These are phyloP conservation scores for Rhododendron vialii DNA, from an alignment of 148 eudicot species.

Conservation along the genomic window DNA sequence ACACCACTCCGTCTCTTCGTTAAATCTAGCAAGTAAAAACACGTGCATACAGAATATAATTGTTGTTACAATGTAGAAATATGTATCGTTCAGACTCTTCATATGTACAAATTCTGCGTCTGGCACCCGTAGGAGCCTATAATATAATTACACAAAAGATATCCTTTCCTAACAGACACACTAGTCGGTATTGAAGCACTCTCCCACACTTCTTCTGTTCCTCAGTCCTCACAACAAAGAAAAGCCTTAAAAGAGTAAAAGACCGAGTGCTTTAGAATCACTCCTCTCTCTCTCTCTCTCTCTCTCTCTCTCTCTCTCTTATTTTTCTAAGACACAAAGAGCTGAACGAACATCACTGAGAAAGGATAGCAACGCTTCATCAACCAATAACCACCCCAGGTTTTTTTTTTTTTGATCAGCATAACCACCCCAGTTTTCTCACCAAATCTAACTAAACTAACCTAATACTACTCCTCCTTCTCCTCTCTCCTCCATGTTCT, in stretches of 20 bases:
- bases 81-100: no score
- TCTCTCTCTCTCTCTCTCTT: neutral
- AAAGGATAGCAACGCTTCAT: conserved; percentile 33
- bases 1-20: no score
- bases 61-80: no score
- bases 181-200: neutral
- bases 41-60: no score
- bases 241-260: neutral
- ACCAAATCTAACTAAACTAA: conserved; percentile 31
- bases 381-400: conserved; percentile 17
- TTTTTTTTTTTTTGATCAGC: no score
- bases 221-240: neutral
- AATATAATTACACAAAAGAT: neutral
- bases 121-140: no score
- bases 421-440: conserved; percentile 22
- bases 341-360: conserved; percentile 1
- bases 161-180: neutral
- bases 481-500: conserved; percentile 12
- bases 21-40: no score
- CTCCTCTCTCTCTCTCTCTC: conserved; percentile 8
- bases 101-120: no score
- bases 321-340: neutral
- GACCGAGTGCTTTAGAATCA: conserved; percentile 6
- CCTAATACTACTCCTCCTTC: conserved; percentile 1
- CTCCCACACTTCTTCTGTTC: neutral